Conservation (phyloP, 106 monocot species). For the Acanthochlamys bracteata region DNA sequence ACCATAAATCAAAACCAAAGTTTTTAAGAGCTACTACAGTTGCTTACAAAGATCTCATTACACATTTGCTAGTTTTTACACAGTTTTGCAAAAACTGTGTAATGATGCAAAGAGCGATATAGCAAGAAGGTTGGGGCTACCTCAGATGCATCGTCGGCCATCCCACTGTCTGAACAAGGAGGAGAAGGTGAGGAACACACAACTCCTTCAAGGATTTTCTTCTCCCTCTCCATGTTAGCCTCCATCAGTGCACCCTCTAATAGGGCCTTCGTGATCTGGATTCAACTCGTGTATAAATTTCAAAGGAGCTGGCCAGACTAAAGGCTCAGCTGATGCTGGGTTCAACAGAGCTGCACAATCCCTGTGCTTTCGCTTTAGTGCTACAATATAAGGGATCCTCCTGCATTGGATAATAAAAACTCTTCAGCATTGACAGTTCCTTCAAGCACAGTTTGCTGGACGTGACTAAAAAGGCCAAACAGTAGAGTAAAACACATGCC, state of each 20-base stretch:
- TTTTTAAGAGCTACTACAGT: too few relatives aligned
- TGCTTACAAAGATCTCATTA: too few relatives aligned
- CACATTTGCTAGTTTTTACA: too few relatives aligned
- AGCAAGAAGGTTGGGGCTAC: not conserved
- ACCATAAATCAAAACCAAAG: not conserved
- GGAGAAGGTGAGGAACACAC: constrained; percentile 6
- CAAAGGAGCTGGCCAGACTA: constrained; percentile 15
- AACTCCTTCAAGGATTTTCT: constrained; percentile 6
- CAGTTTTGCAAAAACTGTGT: too few relatives aligned
- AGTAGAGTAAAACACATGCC: too few relatives aligned
- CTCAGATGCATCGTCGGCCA: constrained; percentile 4
- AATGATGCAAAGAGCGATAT: not conserved
- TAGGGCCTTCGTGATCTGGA: constrained; percentile 13
- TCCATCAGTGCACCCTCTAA: constrained; percentile 13
- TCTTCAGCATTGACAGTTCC: not conserved
- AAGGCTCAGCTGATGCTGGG: constrained; percentile 17
- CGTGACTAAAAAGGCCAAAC: too few relatives aligned
- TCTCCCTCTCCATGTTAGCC: constrained; percentile 15
- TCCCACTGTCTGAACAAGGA: constrained; percentile 3
- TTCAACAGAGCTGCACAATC: constrained; percentile 14
- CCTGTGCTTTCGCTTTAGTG: constrained; percentile 11
- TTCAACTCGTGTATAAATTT: constrained; percentile 14
- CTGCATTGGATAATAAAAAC: not conserved
- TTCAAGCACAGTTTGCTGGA: too few relatives aligned
- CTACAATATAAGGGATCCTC: constrained; percentile 13